phyloP scores from a whole-genome alignment of 331 rosid species.

The Pyrus hybrid region DNA sequence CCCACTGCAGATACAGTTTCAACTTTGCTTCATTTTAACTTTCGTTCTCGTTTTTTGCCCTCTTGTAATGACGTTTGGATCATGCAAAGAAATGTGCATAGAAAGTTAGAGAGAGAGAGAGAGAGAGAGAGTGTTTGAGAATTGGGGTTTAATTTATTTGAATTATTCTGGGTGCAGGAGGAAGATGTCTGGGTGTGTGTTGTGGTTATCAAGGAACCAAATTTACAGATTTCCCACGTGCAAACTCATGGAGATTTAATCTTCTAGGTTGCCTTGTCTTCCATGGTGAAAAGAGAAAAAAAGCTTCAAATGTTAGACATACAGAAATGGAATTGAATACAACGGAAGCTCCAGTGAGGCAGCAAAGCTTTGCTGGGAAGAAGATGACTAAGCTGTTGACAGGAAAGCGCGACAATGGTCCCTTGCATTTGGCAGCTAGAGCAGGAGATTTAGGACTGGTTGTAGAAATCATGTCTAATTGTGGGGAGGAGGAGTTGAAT shows the following conservation, averaged over 20 bases:
- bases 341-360: constrained; percentile 23
- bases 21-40: constrained; percentile 3
- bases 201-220: constrained; percentile 12
- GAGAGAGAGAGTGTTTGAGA: not conserved
- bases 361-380: constrained; percentile 10
- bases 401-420: constrained; percentile 46
- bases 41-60: not conserved
- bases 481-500: constrained; percentile 37
- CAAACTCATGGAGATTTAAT: constrained; percentile 9
- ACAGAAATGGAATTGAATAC: not conserved
- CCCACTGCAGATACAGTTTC: constrained; percentile 6
- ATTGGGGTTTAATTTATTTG: constrained; percentile 8
- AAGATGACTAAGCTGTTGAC: constrained; percentile 58
- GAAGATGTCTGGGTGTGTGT: constrained; percentile 11
- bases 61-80: not conserved
- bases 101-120: not conserved
- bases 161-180: constrained; percentile 17
- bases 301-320: not conserved
- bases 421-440: constrained; percentile 51
- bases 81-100: not conserved
- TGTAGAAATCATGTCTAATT: constrained; percentile 33
- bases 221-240: constrained; percentile 9
- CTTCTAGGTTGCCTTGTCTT: constrained; percentile 8
- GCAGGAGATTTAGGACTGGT: constrained; percentile 51
- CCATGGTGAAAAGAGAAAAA: constrained; percentile 8